Percentiles rank a stretch among this genome's conserved stretches.
Conservation (phyloP, 768 basidiomycete species). For the Termitomyces sp. region DNA sequence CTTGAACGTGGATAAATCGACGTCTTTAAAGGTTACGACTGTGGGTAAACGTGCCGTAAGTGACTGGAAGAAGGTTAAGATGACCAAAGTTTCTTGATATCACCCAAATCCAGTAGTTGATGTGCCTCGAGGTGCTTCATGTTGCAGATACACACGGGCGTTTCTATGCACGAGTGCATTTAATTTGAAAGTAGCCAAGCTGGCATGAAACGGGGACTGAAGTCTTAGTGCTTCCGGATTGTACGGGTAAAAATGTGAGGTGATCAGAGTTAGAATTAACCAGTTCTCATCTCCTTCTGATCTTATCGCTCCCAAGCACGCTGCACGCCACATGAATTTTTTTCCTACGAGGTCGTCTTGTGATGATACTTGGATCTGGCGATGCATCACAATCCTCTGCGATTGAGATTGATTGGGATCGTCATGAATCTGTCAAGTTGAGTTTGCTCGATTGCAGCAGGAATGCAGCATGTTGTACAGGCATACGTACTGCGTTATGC, state of each 20-base stretch:
- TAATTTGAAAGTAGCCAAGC: neutral
- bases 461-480: constrained; percentile 4
- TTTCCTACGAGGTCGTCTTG: neutral
- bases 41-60: constrained; percentile 9
- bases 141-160: neutral
- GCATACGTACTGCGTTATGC: neutral
- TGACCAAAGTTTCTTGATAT: constrained; percentile 9
- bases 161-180: neutral
- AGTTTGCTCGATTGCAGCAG: neutral
- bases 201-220: neutral
- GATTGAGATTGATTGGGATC: neutral
- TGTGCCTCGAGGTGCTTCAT: constrained; percentile 11
- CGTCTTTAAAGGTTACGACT: constrained; percentile 4
- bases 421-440: constrained; percentile 3
- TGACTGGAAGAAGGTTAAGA: constrained; percentile 4
- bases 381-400: neutral
- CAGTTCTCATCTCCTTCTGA: neutral
- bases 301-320: neutral
- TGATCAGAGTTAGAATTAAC: neutral
- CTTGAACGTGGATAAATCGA: neutral
- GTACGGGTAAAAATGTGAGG: neutral
- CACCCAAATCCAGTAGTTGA: neutral
- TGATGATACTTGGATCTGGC: neutral
- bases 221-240: neutral
- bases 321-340: neutral